Percentiles rank a stretch among this genome's conserved stretches.
These are phyloP conservation scores for Theileria parva DNA, from an alignment of 169 alveolate species.

Conservation along the genomic window DNA sequence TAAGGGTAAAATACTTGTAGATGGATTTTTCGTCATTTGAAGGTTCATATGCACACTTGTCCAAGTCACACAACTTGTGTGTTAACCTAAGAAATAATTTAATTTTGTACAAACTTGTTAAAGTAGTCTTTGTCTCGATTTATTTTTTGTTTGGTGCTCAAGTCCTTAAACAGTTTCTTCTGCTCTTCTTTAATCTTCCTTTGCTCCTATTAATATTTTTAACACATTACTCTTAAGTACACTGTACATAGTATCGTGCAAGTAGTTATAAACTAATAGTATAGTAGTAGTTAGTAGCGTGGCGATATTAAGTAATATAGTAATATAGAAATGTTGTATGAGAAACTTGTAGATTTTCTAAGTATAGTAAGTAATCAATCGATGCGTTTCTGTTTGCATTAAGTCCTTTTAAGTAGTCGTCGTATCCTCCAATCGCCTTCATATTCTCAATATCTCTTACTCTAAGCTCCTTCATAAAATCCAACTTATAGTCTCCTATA, in stretches of 20 bases:
- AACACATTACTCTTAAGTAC: too few species aligned
- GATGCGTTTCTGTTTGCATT: slow-evolving; percentile 48
- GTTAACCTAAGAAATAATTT: slow-evolving; percentile 19
- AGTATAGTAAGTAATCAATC: slow-evolving; percentile 27
- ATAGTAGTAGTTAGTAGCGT: too few species aligned
- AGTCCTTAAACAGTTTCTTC: slow-evolving; percentile 39
- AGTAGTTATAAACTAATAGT: too few species aligned
- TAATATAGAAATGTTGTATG: not conserved
- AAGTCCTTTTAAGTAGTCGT: slow-evolving; percentile 22
- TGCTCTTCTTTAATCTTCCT: slow-evolving; percentile 22
- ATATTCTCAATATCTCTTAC: slow-evolving; percentile 44
- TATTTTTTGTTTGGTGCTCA: slow-evolving; percentile 19
- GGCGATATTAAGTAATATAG: too few species aligned
- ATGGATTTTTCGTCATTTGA: slow-evolving; percentile 37
- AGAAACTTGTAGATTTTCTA: slow-evolving; percentile 24
- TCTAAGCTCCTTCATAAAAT: slow-evolving; percentile 25
- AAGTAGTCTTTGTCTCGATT: slow-evolving; percentile 31
- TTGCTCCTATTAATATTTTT: too few species aligned
- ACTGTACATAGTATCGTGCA: too few species aligned
- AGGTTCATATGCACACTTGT: slow-evolving; percentile 35
- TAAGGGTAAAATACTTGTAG: slow-evolving; percentile 21
- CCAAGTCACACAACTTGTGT: slow-evolving; percentile 31
- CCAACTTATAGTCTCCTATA: slow-evolving; percentile 8
- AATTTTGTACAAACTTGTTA: slow-evolving; percentile 18
- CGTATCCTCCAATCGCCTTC: slow-evolving; percentile 59